A percentile compares a stretch with the other conserved stretches of the same genome.
Conservation (phyloP, 148 eudicot species). For the Camellia sinensis region DNA sequence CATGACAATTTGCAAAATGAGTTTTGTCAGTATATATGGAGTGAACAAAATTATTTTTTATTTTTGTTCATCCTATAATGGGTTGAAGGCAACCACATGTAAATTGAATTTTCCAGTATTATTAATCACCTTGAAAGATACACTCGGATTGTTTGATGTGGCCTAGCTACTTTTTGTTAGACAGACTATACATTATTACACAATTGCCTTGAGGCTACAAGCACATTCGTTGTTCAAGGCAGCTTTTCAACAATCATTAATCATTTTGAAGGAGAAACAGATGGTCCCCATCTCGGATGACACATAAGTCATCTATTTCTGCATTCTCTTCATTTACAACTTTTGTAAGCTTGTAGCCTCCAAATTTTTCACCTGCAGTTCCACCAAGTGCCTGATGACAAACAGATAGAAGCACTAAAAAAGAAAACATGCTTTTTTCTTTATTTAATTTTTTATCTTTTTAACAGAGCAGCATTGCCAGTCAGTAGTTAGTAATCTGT, state of each 20-base stretch:
- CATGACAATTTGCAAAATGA: slow-evolving; percentile 1
- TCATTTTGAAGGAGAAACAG: slow-evolving; percentile 46
- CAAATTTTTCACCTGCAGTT: slow-evolving; percentile 67
- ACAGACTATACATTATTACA: not conserved
- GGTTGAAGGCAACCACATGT: not conserved
- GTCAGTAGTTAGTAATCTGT: not conserved
- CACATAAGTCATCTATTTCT: slow-evolving; percentile 68
- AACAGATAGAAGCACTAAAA: slow-evolving; percentile 1
- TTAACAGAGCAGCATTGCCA: not conserved
- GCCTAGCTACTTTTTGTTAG: slow-evolving; percentile 2
- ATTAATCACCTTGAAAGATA: slow-evolving; percentile 7
- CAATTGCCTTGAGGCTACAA: slow-evolving; percentile 23
- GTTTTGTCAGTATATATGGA: not conserved
- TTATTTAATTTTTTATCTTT: no score
- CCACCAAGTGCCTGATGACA: slow-evolving; percentile 18
- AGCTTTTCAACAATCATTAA: slow-evolving; percentile 8
- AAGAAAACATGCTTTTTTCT: not conserved
- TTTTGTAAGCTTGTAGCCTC: slow-evolving; percentile 43
- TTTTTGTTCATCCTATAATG: not conserved
- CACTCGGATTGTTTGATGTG: not conserved
- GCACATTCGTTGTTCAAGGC: slow-evolving; percentile 23
- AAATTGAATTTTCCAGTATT: slow-evolving; percentile 2
- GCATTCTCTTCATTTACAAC: slow-evolving; percentile 56
- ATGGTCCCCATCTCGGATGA: slow-evolving; percentile 79
- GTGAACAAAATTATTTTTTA: not conserved